Conservation (phyloP, 2,329 filamentous ascomycete species). For the Cordyceps tenuipes region DNA sequence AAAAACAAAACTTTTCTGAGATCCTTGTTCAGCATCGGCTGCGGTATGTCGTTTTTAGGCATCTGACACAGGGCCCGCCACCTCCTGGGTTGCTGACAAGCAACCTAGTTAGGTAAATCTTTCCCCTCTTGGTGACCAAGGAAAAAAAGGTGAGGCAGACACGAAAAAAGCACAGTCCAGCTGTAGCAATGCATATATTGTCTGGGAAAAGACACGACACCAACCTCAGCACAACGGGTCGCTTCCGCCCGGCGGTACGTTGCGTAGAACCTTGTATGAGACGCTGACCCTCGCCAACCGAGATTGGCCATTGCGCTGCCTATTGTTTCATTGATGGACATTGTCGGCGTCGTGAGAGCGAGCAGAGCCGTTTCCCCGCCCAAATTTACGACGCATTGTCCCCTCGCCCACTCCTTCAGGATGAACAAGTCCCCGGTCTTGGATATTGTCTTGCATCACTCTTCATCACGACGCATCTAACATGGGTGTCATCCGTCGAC, state of each 20-base stretch:
- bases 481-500: background rate
- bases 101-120: background rate
- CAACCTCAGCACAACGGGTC: background rate
- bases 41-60: background rate
- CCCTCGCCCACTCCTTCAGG: background rate
- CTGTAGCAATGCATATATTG: background rate
- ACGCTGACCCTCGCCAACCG: background rate
- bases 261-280: background rate
- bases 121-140: background rate
- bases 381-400: background rate
- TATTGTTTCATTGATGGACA: conserved; percentile 3
- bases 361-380: background rate
- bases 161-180: background rate
- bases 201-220: conserved; percentile 4
- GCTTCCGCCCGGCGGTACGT: background rate
- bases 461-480: background rate
- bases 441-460: background rate
- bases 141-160: background rate
- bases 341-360: background rate
- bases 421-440: background rate
- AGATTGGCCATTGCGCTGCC: background rate
- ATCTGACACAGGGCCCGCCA: too few relatives aligned
- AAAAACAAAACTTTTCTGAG: background rate
- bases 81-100: too few relatives aligned
- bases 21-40: background rate